Base-by-base conservation (phyloP, 345 rosid genomes). In the Eutrema heterophyllum region DNA sequence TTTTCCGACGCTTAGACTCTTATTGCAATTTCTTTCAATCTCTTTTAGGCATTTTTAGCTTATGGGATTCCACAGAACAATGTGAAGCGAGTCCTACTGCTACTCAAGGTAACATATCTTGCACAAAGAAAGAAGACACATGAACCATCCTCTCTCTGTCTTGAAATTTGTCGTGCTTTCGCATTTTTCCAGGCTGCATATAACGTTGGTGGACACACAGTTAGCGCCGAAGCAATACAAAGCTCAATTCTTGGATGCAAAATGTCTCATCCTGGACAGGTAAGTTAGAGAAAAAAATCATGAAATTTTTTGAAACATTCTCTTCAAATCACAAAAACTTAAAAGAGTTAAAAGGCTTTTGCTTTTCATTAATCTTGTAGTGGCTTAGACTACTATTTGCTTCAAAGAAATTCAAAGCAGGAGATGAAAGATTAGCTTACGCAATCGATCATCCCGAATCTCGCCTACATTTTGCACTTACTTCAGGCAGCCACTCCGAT, bases 201-300 rank as follows among this genome's bases (percentile, higher is more conserved):
- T 65, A 94, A 91, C 18, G 79, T 94, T 43, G 97, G 98, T 16
- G 97, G 98, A 58, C 90, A 87, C 86, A 89, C 95, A 43, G 79
- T 91, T 57, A 91, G 90, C 67, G 96, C 96, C 3, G 97, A 94
- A 80, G 84, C 91, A 0, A 88, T 89, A 64, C 97, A 86, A 77
- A 80, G 73, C 71, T 82, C 88, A 24, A 89, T 94, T 73, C 88
- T 94, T 16, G 88, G 95, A 61, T 89, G 97, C 78, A 84, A 88
- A 63, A 86, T 94, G 93, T 85, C 93, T 71, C 93, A 96, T 56
- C 98, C 98, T 43, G 97, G 96, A 73, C 97, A 89, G 98, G 98
- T 94, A 44, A 64, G 45, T 69, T 48, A 16, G 3, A 68, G 16
- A 26, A 48, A 6, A 21, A 36, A 46, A 58, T 7, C 33, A 52